phyloP scores from a whole-genome alignment of 371 early-diverging fungal genomes.

The Amoeboaphelidium occidentale region DNA sequence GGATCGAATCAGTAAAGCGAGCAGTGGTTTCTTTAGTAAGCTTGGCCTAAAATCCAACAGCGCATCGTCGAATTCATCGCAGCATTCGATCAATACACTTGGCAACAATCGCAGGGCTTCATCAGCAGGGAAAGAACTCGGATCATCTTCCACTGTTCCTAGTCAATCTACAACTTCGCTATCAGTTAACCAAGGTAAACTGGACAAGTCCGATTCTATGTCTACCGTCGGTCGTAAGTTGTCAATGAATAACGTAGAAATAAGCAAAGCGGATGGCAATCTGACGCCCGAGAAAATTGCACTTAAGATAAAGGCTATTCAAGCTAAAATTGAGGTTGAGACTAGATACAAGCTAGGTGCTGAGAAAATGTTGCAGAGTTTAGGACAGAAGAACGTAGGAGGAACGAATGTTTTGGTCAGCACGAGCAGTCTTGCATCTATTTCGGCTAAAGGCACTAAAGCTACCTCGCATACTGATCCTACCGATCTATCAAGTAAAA shows the following conservation, averaged over 20 bases:
- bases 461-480: too few species aligned
- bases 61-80: background rate
- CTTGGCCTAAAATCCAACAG: too few species aligned
- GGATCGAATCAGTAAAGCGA: too few species aligned
- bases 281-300: conserved; percentile 41
- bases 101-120: background rate
- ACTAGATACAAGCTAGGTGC: conserved; percentile 53
- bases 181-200: too few species aligned
- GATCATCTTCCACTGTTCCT: too few species aligned
- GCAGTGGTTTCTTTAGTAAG: too few species aligned
- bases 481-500: too few species aligned
- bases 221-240: too few species aligned
- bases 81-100: background rate
- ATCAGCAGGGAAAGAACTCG: too few species aligned
- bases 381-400: background rate
- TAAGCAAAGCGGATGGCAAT: background rate
- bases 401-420: background rate
- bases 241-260: background rate
- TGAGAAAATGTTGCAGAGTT: conserved; percentile 15
- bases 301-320: conserved; percentile 52
- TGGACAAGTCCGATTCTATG: too few species aligned
- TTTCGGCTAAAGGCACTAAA: background rate
- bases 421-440: too few species aligned
- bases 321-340: conserved; percentile 69
- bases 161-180: too few species aligned